These are phyloP conservation scores for Penicillium carneum DNA, from an alignment of 2,329 filamentous ascomycete genomes.

Conservation along the genomic window DNA sequence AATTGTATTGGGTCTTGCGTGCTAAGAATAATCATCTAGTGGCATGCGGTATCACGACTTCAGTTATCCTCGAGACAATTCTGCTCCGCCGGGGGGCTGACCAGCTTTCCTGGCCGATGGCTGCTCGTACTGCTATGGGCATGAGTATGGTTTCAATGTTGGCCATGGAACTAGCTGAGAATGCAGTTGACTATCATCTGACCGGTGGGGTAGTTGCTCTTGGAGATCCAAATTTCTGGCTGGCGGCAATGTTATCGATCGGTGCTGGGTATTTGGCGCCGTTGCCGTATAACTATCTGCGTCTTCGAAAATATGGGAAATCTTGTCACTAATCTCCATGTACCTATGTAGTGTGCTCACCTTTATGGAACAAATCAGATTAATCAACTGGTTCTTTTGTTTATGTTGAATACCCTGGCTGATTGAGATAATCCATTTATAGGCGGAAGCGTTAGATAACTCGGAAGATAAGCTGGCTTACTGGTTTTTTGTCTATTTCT, in stretches of 20 bases:
- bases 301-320: constrained; percentile 59
- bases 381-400: constrained; percentile 15
- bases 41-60: constrained; percentile 60
- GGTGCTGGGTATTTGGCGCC: constrained; percentile 53
- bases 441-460: no score
- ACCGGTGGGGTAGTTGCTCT: constrained; percentile 61
- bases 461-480: background rate
- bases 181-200: constrained; percentile 63
- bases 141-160: constrained; percentile 68
- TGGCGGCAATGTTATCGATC: constrained; percentile 52
- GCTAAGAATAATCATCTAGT: constrained; percentile 48
- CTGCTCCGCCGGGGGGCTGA: constrained; percentile 60
- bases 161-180: constrained; percentile 65
- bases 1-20: background rate
- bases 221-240: constrained; percentile 60
- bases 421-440: background rate
- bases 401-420: constrained; percentile 1
- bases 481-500: background rate
- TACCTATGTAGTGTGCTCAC: background rate
- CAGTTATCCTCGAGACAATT: constrained; percentile 61
- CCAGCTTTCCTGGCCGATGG: constrained; percentile 55
- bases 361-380: background rate
- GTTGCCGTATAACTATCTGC: constrained; percentile 62
- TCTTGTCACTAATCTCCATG: constrained; percentile 28
- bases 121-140: constrained; percentile 61